phyloP scores from a whole-genome alignment of 2,329 filamentous ascomycete species.

The Monosporascus sp. region DNA sequence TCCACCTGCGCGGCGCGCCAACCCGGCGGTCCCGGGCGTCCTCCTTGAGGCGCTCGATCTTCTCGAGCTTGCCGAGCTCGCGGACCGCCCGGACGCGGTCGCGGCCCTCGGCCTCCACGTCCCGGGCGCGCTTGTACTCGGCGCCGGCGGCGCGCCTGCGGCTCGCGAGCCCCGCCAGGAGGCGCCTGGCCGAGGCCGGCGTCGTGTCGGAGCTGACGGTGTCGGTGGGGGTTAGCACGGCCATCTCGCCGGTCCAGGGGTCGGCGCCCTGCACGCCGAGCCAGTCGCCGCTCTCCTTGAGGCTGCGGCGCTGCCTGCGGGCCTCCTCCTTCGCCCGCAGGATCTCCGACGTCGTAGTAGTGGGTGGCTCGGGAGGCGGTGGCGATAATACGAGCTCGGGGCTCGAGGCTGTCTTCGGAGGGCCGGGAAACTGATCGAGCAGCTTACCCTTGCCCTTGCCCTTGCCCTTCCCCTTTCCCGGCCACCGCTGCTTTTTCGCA shows the following conservation, averaged over 20 bases:
- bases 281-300: slow-evolving; percentile 54
- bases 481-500: too few relatives aligned
- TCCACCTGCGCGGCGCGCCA: slow-evolving; percentile 35
- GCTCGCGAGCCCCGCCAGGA: slow-evolving; percentile 26
- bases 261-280: slow-evolving; percentile 56
- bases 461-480: not conserved
- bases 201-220: slow-evolving; percentile 40
- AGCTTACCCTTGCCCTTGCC: not conserved
- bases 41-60: slow-evolving; percentile 38
- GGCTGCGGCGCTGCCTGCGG: slow-evolving; percentile 36
- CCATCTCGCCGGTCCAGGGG: slow-evolving; percentile 49
- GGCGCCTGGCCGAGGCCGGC: slow-evolving; percentile 23
- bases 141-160: slow-evolving; percentile 30
- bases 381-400: not conserved
- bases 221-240: slow-evolving; percentile 42
- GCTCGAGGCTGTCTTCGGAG: too few relatives aligned
- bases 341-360: slow-evolving; percentile 12
- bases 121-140: slow-evolving; percentile 31
- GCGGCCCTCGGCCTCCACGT: slow-evolving; percentile 36
- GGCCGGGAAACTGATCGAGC: not conserved
- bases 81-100: slow-evolving; percentile 32
- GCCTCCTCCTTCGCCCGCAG: slow-evolving; percentile 25
- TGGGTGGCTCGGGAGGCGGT: not conserved
- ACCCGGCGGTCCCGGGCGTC: slow-evolving; percentile 26
- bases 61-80: slow-evolving; percentile 39